Evolutionary conservation across 2,329 filamentous ascomycete genomes (phyloP), one percentile per base, ranked within the genome.

Genomic region (Fusarium verrucosum): DNA sequence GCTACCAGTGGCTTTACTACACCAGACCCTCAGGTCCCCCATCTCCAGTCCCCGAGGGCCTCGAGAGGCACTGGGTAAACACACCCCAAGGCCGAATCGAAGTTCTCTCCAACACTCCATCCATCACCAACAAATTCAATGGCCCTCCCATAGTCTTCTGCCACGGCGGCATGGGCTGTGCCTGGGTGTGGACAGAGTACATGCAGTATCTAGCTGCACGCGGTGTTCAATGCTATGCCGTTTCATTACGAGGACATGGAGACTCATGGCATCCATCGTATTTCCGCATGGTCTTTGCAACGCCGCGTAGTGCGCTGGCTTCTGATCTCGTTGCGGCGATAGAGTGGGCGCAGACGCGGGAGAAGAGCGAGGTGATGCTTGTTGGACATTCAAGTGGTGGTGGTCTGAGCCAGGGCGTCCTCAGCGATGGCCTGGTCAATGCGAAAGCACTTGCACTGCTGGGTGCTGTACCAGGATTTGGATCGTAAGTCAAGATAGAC

Each of bases 91-190:
- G 83, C 3, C 72, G 75, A 4, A 73, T 86, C n/a, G 83, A 86
- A 67, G 68, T 86, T 4, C 78, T 86, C 25, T 77, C 75, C 54
- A 79, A 78, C n/a, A 64, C 71, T 14, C 77, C 79, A 2, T 50
- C 65, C 3, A 60, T 55, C 19, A 47, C 58, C 6, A 41, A 40
- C 8, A 47, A 37, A 35, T 35, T 50, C 4, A 52, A 58, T 22
- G 66, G 50, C 36, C 36, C 77, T 10, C 78, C 81, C 3, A 70
- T 85, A 13, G 79, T 85, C 74, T 85, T 86, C 72, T 75, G 80
- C 30, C 83, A 86, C 62, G 84, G 83, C 35, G 83, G 83, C 44
- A 84, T 85, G 76, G 84, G 83, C 36, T 77, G 77, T 50, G 85
- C 84, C 9, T 80, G 79, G 70, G 78, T 85, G 19, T 86, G 83